phyloP scores from a whole-genome alignment of 495 filamentous ascomycete species.

The Neurospora sp. region DNA sequence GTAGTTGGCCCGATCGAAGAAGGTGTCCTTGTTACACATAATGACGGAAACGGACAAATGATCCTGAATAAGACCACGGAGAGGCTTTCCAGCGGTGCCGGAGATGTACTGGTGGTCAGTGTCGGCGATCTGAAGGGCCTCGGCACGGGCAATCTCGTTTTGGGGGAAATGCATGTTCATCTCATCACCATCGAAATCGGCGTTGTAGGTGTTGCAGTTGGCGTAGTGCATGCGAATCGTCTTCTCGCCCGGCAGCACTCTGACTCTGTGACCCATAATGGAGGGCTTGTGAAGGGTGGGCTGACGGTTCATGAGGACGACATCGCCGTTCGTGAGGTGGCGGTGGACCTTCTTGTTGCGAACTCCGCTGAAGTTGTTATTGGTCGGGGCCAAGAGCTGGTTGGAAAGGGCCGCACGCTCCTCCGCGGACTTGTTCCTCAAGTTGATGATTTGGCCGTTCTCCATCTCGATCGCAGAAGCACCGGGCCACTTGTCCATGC shows the following conservation, averaged over 20 bases:
- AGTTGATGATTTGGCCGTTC: conserved; percentile 78
- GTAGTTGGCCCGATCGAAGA: conserved; percentile 82
- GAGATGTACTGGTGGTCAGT: conserved; percentile 97
- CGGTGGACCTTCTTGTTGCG: conserved; percentile 95
- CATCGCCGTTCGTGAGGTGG: conserved; percentile 90
- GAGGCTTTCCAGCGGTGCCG: conserved; percentile 83
- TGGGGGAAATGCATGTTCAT: conserved; percentile 99
- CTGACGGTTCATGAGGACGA: conserved; percentile 98
- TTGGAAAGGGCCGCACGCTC: conserved; percentile 82
- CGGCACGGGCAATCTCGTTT: conserved; percentile 84
- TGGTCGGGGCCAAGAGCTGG: conserved; percentile 83
- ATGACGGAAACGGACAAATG: conserved; percentile 90
- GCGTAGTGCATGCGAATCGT: conserved; percentile 99
- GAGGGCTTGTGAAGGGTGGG: conserved; percentile 99
- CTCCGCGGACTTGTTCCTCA: conserved; percentile 74
- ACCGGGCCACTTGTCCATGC: conserved; percentile 86
- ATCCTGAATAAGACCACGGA: conserved; percentile 97
- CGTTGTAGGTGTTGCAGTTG: conserved; percentile 99
- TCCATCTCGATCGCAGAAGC: conserved; percentile 93
- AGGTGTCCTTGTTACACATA: conserved; percentile 85
- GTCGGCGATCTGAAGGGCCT: conserved; percentile 85
- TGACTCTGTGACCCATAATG: conserved; percentile 94
- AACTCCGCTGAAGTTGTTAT: conserved; percentile 58
- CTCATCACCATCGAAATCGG: conserved; percentile 99
- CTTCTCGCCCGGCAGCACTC: conserved; percentile 86